Conservation (phyloP, 1,284 basidiomycete species). For the Fomitopsis palustris region DNA sequence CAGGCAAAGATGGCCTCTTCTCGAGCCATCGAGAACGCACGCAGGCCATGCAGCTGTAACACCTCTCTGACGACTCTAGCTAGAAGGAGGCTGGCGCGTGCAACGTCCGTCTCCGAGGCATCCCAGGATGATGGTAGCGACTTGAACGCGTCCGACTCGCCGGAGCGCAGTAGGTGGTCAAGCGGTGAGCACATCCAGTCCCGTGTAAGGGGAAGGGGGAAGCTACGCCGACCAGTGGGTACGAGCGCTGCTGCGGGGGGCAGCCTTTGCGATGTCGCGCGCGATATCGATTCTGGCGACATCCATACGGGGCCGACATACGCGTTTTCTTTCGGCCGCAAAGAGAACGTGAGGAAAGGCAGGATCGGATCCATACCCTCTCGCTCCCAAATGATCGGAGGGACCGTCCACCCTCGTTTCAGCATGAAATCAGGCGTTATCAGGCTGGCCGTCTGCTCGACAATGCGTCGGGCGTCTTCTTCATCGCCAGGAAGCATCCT, state of each 20-base stretch:
- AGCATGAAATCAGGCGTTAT: constrained; percentile 40
- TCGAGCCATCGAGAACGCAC: constrained; percentile 39
- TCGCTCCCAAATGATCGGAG: constrained; percentile 45
- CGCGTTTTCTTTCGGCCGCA: constrained; percentile 31
- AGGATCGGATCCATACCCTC: constrained; percentile 47
- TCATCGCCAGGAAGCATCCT: constrained; percentile 68
- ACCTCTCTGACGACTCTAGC: constrained; percentile 25
- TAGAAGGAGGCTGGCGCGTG: constrained; percentile 45
- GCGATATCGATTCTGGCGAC: constrained; percentile 51
- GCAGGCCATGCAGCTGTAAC: constrained; percentile 41
- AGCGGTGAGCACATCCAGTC: constrained; percentile 79
- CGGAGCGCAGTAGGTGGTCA: constrained; percentile 81
- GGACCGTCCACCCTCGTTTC: constrained; percentile 33
- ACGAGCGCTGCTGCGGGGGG: constrained; percentile 33
- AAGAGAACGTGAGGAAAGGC: constrained; percentile 55
- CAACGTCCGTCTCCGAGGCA: constrained; percentile 77
- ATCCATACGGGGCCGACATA: constrained; percentile 45
- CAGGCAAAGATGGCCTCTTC: constrained; percentile 70
- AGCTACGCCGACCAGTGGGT: constrained; percentile 16
- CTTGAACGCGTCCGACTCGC: constrained; percentile 70
- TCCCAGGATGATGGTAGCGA: constrained; percentile 75
- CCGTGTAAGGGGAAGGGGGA: constrained; percentile 60
- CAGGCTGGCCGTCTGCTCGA: constrained; percentile 36
- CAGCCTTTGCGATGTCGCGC: constrained; percentile 51
- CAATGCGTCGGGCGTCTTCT: constrained; percentile 37